A percentile compares a stretch with the other conserved stretches of the same genome.
phyloP scores from a whole-genome alignment of 768 basidiomycete species.

The Cyathus striatus region DNA sequence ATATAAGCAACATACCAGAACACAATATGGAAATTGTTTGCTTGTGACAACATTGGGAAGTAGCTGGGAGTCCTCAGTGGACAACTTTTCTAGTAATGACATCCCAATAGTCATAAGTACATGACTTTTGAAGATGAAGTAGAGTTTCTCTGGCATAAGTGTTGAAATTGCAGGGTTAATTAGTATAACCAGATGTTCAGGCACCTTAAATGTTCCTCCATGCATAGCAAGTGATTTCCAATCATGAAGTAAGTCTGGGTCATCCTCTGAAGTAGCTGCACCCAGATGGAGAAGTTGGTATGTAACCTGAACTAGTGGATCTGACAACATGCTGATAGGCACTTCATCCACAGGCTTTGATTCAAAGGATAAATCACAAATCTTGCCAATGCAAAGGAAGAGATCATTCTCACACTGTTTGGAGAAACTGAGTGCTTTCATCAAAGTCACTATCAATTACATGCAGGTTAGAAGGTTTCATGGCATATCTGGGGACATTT shows the following conservation, averaged over 20 bases:
- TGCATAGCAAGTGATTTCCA: constrained; percentile 15
- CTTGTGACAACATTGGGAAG: constrained; percentile 11
- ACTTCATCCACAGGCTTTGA: constrained; percentile 9
- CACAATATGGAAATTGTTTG: constrained; percentile 13
- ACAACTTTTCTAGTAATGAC: constrained; percentile 11
- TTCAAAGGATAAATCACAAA: constrained; percentile 16
- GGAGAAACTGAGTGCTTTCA: constrained; percentile 5
- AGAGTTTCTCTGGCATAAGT: constrained; percentile 2
- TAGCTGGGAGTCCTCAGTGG: constrained; percentile 8
- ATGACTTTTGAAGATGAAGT: constrained; percentile 17
- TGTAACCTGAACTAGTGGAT: constrained; percentile 9
- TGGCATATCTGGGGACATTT: constrained; percentile 6
- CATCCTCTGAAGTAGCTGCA: constrained; percentile 12
- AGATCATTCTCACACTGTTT: constrained; percentile 12
- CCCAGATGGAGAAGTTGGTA: constrained; percentile 19
- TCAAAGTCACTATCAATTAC: neutral
- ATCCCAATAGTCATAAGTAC: constrained; percentile 13
- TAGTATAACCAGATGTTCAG: constrained; percentile 15
- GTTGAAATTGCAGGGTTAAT: constrained; percentile 16
- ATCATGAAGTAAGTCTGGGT: constrained; percentile 13
- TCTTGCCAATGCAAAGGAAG: constrained; percentile 21
- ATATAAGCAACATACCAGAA: constrained; percentile 7
- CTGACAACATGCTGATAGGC: constrained; percentile 10
- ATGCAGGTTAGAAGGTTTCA: neutral
- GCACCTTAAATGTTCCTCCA: constrained; percentile 12